Base-by-base conservation (phyloP, 116 monocot genomes). In the Iris pallida region DNA sequence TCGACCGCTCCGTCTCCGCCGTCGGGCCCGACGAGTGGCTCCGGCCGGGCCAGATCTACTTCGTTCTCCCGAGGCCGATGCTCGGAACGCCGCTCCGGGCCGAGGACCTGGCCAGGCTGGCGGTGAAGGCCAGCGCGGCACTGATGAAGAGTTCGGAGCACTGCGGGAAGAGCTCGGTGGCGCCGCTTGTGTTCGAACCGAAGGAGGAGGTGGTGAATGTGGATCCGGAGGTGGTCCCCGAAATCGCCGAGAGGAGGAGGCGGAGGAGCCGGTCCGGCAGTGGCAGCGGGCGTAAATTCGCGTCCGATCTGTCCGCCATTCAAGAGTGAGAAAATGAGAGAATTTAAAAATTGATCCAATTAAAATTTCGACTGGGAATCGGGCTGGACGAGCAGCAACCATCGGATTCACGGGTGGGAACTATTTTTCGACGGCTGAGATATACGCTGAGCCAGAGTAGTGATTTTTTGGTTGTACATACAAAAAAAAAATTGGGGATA, bases 21-120 rank as follows among this genome's bases (percentile, higher is more conserved):
- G 20, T 76, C 1, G 30, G 54, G 18, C 47, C 55, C 41, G 53
- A 63, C 42, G 66, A 73, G 51, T 73, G 73, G 70, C 61, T 84
- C 40, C 69, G 73, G 6, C 65, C 62, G 7, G 84, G 84, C 47
- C 80, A 80, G 70, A 64, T 84, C 80, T 84, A 84, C 63, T 84
- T 84, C 67, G 72, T 74, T 0, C 63, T 84, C 20, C 84, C 84
- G n/a, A 41, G 40, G 40, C 70, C 76, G 19, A 77, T 76, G 77
- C 70, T 80, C 45, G 70, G 63, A 56, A 65, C 52, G 9, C 77
- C 74, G 13, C 30, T 84, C 0, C 79, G 58, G 4, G 66, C 73
- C 43, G 80, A 77, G 53, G 80, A 84, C 52, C 70, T 84, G 55
- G 80, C 84, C 8, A 65, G 69, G 67, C 73, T 84, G 41, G 80